Base-by-base conservation (phyloP, 1,284 basidiomycete genomes). In the Puccinia polysora region DNA sequence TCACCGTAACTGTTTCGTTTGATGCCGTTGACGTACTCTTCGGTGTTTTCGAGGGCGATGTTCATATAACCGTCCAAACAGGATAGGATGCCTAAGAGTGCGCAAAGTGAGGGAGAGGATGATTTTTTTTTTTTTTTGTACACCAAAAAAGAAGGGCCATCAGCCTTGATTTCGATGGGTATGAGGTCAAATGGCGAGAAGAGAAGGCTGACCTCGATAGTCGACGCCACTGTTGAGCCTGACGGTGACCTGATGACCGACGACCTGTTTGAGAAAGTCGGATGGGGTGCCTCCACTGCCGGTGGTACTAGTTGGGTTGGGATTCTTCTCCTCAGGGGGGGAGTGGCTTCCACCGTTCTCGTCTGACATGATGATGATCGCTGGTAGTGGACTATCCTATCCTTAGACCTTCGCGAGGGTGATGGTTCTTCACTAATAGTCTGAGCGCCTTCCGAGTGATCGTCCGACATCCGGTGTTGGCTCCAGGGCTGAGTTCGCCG, bases 11-110 rank as follows among this genome's bases (percentile, higher is more conserved):
- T 85, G 79, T 93, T 95, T 47, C 90, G 94, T 67, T 89, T 84
- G 38, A 83, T 80, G 10, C 93, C 94, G 76, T 90, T 89, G 14
- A 96, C 90, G 80, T 91, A 88, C 81, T 98, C 95, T 80, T 94
- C 90, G 1, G 94, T 97, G 80, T 97, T 89, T 81, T 98, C 95
- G 56, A 98, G 83, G 3, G 93, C 95, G 71, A 98, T 97, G 82
- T 98, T 98, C 96, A 98, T 82, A 78, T 81, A 81, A 0, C 94
- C 96, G 80, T 98, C 96, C 25, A 98, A 84, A 80, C 96, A 97
- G 6, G 91, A 94, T n/a, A 98, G 83, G 0, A 93, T 84, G 45
- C 94, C 94, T 97, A 75, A 0, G 43, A 25, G 30, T 36, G 10
- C 8, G 12, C 20, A n/a, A 36, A 58, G 28, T 7, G 30, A 45